Evolutionary conservation across 176 grass and related monocot genomes (phyloP), one percentile per base, ranked within the genome.

Genomic region (Carex parvula): DNA sequence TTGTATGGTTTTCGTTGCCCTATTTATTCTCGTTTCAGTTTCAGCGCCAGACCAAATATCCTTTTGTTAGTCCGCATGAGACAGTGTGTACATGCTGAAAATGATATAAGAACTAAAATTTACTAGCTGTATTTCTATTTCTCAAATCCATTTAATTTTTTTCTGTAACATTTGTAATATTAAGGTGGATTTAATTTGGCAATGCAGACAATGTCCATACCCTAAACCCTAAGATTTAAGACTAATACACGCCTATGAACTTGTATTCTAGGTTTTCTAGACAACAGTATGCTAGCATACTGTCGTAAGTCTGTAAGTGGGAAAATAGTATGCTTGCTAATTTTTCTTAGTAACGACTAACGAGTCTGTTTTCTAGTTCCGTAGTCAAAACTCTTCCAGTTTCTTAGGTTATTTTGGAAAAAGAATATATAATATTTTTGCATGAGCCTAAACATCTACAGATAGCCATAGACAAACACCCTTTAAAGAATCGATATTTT

Each of bases 141-240:
- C 26, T 16, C n/a, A 75, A 74, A 75, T 52, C 5, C 37, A 70
- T 70, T 75, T 75, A 5, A 26, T 53, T 75, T 69, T n/a, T 75
- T 3, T 53, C 37, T 39, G 5, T 29, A 53, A 53, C 71, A 75
- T 54, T 46, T 75, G 71, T 29, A 54, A 52, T 76, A 54, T 46
- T 41, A 76, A 16, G 71, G 15, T 75, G 3, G 44, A 14, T 48
- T 26, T 75, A 53, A 75, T 12, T 52, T 15, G 32, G 20, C 26
- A n/a, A 3, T 71, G 39, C 15, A 17, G 68, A 71, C 18, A 20
- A 21, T 44, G 16, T 44, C 8, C 5, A 29, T 29, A 29, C 29
- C 29, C 29, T 29, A 29, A 29, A 29, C 29, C 29, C 29, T 29
- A 29, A 29, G 29, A 29, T 29, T 29, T 29, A 29, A 29, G 62